Conservation (phyloP, 768 basidiomycete species). For the Leucosporidium scottii region DNA sequence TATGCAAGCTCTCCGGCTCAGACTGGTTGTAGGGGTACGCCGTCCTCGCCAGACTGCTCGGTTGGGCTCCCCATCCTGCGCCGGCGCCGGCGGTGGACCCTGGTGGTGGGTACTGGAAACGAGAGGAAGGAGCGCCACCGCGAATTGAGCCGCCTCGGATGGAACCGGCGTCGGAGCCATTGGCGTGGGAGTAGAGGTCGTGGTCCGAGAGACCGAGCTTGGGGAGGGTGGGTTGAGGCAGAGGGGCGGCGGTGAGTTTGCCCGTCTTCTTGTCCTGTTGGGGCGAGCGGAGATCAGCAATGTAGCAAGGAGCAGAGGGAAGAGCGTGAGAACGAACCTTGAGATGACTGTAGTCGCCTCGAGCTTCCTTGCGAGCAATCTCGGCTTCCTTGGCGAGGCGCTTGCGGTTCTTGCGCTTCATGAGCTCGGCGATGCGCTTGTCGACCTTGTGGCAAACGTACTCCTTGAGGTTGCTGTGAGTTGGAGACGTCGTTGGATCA, state of each 20-base stretch:
- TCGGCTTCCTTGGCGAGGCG: slow-evolving; percentile 71
- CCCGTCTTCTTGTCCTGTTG: slow-evolving; percentile 67
- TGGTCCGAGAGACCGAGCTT: slow-evolving; percentile 78
- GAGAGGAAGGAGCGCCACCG: background rate
- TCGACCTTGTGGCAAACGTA: slow-evolving; percentile 98
- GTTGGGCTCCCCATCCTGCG: background rate
- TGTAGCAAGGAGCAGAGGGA: background rate
- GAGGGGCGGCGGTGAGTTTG: slow-evolving; percentile 64
- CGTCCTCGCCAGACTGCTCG: background rate
- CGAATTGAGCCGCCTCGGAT: background rate
- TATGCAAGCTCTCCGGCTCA: background rate
- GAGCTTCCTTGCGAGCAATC: slow-evolving; percentile 81
- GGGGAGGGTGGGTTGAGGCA: slow-evolving; percentile 91
- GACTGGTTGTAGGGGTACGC: background rate
- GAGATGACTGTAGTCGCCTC: slow-evolving; percentile 80
- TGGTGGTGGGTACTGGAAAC: background rate
- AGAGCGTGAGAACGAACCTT: slow-evolving; percentile 44
- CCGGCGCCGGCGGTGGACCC: background rate
- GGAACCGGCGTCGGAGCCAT: slow-evolving; percentile 13
- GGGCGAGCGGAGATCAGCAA: background rate
- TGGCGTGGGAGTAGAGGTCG: slow-evolving; percentile 18
- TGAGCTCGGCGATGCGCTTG: slow-evolving; percentile 88
- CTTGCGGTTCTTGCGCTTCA: slow-evolving; percentile 83
- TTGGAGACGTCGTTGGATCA: background rate
- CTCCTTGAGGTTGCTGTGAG: slow-evolving; percentile 93